Evolutionary conservation across 2,329 filamentous ascomycete genomes (phyloP).

Genomic region (Diaporthe sp.): DNA sequence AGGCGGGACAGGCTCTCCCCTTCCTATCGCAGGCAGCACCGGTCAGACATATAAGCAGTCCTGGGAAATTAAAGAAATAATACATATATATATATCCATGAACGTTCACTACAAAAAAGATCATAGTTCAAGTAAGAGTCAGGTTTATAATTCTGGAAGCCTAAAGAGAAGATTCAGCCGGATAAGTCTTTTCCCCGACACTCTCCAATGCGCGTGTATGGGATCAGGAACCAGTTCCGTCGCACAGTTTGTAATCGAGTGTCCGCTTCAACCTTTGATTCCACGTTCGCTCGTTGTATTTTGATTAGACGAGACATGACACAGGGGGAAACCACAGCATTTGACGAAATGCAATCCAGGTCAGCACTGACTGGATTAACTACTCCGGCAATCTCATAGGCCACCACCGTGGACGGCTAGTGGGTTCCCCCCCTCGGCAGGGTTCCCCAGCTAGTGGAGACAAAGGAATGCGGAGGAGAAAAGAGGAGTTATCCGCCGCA

Average conservation of each 20-base stretch:
- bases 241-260: background rate
- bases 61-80: no score
- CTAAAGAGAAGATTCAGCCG: background rate
- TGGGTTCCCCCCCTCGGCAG: background rate
- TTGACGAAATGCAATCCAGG: background rate
- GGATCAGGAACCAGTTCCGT: no score
- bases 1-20: background rate
- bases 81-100: no score
- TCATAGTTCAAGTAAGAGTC: background rate
- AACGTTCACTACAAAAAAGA: rapidly evolving
- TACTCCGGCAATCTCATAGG: background rate
- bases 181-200: background rate
- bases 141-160: background rate
- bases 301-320: background rate
- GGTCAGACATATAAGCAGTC: no score
- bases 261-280: background rate
- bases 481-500: background rate
- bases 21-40: background rate
- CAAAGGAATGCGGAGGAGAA: background rate
- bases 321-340: no score
- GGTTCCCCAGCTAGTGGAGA: constrained; percentile 6
- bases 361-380: background rate
- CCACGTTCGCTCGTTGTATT: no score
- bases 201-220: background rate
- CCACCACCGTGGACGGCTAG: background rate